phyloP scores from a whole-genome alignment of 1,284 basidiomycete genomes.

The Moesziomyces sp. region DNA sequence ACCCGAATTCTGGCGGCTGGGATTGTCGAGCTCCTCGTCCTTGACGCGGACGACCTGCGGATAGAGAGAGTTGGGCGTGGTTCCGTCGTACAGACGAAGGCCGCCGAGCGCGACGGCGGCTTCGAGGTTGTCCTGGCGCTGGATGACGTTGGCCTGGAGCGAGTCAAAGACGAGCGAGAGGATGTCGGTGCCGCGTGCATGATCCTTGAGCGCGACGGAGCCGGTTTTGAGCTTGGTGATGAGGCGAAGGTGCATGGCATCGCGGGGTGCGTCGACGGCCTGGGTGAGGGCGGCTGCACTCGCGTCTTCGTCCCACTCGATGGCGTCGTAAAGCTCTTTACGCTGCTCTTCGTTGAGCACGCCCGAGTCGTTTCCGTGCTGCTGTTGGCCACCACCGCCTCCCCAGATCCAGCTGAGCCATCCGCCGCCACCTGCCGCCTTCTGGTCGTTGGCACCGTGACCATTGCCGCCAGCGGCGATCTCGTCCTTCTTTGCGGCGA shows the following conservation, averaged over 20 bases:
- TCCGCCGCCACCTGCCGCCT: constrained; percentile 45
- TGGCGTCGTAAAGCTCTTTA: constrained; percentile 89
- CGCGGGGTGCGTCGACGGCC: constrained; percentile 73
- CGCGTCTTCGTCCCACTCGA: constrained; percentile 81
- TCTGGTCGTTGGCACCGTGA: constrained; percentile 70
- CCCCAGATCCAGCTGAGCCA: constrained; percentile 67
- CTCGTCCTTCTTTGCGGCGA: constrained; percentile 65
- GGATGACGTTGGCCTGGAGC: constrained; percentile 85
- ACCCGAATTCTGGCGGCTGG: constrained; percentile 36
- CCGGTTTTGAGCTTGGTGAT: constrained; percentile 71
- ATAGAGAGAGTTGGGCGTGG: constrained; percentile 82
- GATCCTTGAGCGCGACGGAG: constrained; percentile 60
- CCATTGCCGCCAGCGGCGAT: constrained; percentile 67
- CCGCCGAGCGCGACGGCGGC: constrained; percentile 85
- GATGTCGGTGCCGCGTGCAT: constrained; percentile 73
- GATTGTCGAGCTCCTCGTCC: constrained; percentile 68
- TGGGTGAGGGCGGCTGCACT: constrained; percentile 46
- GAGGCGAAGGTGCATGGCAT: constrained; percentile 83
- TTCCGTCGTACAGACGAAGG: constrained; percentile 91
- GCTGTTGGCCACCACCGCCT: constrained; percentile 34
- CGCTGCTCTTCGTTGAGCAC: constrained; percentile 91
- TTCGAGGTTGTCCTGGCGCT: constrained; percentile 87
- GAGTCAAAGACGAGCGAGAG: constrained; percentile 89
- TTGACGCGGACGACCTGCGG: constrained; percentile 95
- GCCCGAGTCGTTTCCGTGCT: constrained; percentile 66